These are phyloP conservation scores for Globisporangium abappressorium DNA, from an alignment of 352 stramenopile genomes.

Conservation along the genomic window DNA sequence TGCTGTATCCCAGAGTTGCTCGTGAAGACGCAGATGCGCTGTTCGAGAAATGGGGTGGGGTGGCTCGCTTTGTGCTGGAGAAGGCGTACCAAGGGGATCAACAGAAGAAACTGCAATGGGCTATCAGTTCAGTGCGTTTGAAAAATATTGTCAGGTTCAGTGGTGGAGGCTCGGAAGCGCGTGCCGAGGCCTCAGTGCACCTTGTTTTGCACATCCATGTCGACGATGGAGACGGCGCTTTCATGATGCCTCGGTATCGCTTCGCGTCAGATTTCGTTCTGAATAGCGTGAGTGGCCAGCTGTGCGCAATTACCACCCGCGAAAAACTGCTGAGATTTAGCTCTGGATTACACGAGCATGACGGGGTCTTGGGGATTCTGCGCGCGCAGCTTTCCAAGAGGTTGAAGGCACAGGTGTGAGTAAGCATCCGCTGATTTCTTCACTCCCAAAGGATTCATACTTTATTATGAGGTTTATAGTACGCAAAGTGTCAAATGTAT, in stretches of 20 bases:
- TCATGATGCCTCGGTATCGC: background rate
- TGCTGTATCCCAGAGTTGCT: background rate
- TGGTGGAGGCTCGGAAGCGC: background rate
- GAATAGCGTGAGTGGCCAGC: background rate
- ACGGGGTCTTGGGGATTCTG: background rate
- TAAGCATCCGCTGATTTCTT: too few relatives aligned
- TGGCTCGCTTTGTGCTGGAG: background rate
- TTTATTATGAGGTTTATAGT: too few relatives aligned
- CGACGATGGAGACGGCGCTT: background rate
- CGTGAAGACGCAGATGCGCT: background rate
- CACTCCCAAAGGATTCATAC: too few relatives aligned
- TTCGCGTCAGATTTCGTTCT: background rate
- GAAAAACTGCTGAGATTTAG: background rate
- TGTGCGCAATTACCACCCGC: background rate
- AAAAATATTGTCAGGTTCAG: background rate
- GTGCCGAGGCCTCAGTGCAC: background rate
- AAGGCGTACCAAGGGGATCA: background rate
- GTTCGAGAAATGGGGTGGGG: background rate
- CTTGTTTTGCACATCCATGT: background rate
- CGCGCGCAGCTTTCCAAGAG: background rate
- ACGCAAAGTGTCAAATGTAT: too few relatives aligned
- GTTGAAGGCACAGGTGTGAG: too few relatives aligned
- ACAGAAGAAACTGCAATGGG: background rate
- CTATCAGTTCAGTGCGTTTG: background rate
- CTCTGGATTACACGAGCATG: background rate